A percentile compares a stretch with the other conserved stretches of the same genome.
phyloP scores from a whole-genome alignment of 1,284 basidiomycete genomes.

The Chondrostereum purpureum region DNA sequence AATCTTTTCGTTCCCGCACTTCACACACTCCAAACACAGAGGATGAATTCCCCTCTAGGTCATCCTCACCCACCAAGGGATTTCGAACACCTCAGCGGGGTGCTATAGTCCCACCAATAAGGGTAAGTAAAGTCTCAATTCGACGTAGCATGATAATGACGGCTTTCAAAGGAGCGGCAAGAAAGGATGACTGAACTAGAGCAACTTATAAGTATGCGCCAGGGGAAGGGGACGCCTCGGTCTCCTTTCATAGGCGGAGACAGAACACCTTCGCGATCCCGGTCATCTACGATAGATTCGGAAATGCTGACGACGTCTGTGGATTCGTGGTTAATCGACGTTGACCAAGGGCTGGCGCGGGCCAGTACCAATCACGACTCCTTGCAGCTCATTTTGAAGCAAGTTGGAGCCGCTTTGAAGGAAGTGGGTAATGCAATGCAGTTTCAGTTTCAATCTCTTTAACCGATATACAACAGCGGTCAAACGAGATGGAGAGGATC shows the following conservation, averaged over 20 bases:
- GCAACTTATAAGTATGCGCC: slow-evolving; percentile 55
- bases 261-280: slow-evolving; percentile 8
- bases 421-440: slow-evolving; percentile 37
- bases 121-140: no score
- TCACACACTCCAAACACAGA: slow-evolving; percentile 18
- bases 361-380: slow-evolving; percentile 47
- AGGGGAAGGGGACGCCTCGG: slow-evolving; percentile 45
- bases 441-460: not conserved
- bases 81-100: slow-evolving; percentile 6
- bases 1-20: slow-evolving; percentile 27
- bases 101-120: no score
- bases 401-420: slow-evolving; percentile 43
- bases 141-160: no score
- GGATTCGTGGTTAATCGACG: slow-evolving; percentile 48
- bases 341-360: slow-evolving; percentile 47
- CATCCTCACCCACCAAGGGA: slow-evolving; percentile 50
- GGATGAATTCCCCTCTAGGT: slow-evolving; percentile 29
- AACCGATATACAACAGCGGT: slow-evolving; percentile 34
- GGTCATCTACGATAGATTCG: slow-evolving; percentile 11
- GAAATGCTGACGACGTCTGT: slow-evolving; percentile 22
- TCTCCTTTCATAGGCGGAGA: slow-evolving; percentile 28
- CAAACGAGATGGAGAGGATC: slow-evolving; percentile 51
- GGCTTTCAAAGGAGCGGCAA: slow-evolving; percentile 65
- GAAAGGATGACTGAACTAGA: slow-evolving; percentile 76
- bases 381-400: slow-evolving; percentile 42